Evolutionary conservation across 2,329 filamentous ascomycete species (phyloP).

Genomic region (Pestalotiopsis sp.): DNA sequence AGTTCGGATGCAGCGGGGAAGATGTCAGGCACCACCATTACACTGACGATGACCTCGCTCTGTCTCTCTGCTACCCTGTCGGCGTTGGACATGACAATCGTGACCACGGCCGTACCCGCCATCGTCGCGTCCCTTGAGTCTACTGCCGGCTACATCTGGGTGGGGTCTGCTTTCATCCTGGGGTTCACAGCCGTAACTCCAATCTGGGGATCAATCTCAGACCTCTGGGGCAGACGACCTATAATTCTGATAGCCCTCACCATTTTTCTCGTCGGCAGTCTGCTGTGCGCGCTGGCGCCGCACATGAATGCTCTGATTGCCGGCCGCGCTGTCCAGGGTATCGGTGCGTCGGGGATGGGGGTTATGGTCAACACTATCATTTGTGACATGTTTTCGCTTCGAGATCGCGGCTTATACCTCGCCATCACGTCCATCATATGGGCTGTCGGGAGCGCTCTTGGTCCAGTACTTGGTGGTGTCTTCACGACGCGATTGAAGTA

Average conservation of each 20-base stretch:
- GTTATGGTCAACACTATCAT: constrained; percentile 58
- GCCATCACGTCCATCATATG: constrained; percentile 69
- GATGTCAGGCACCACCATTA: constrained; percentile 2
- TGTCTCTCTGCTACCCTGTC: constrained; percentile 45
- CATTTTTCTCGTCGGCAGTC: constrained; percentile 55
- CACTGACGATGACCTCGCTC: constrained; percentile 41
- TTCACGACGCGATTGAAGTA: constrained; percentile 49
- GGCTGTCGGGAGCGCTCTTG: constrained; percentile 67
- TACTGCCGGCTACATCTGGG: constrained; percentile 74
- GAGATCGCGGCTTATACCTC: constrained; percentile 53
- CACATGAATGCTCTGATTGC: constrained; percentile 51
- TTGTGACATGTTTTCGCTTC: constrained; percentile 55
- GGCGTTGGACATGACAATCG: constrained; percentile 57
- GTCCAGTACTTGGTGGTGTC: constrained; percentile 67
- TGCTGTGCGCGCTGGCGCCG: constrained; percentile 49
- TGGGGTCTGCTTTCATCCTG: constrained; percentile 74
- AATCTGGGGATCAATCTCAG: constrained; percentile 68
- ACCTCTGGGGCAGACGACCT: constrained; percentile 61
- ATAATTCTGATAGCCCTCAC: constrained; percentile 49
- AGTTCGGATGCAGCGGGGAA: not conserved
- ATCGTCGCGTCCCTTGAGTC: constrained; percentile 62
- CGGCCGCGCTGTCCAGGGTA: constrained; percentile 51
- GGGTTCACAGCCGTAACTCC: constrained; percentile 69
- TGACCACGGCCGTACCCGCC: constrained; percentile 64
- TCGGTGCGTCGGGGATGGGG: constrained; percentile 54